Percentiles rank a stretch among this genome's conserved stretches.
These are phyloP conservation scores for Fusarium denticulatum DNA, from an alignment of 2,329 filamentous ascomycete species.

Conservation along the genomic window DNA sequence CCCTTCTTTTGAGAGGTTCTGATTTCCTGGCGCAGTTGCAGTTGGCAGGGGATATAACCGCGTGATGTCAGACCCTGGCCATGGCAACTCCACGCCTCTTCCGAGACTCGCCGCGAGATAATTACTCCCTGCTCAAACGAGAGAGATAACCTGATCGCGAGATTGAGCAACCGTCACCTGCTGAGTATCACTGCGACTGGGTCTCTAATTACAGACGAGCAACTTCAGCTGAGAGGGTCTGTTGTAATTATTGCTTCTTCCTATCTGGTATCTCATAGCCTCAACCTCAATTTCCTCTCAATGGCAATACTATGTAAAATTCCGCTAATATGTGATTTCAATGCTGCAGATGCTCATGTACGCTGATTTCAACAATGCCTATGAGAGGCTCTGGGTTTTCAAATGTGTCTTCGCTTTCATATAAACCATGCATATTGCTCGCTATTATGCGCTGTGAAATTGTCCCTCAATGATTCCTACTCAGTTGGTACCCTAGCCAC, in stretches of 20 bases:
- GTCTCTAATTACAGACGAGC: background rate
- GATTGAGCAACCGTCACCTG: slow-evolving; percentile 1
- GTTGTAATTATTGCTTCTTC: slow-evolving; percentile 13
- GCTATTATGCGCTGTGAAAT: background rate
- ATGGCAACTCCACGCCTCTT: background rate
- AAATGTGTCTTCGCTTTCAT: background rate
- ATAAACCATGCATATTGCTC: background rate
- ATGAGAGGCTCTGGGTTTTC: background rate
- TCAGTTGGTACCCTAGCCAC: slow-evolving; percentile 35
- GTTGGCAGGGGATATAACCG: slow-evolving; percentile 9
- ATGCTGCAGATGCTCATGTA: slow-evolving; percentile 24
- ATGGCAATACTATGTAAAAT: slow-evolving; percentile 4
- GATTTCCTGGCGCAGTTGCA: background rate
- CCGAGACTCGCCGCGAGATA: slow-evolving; percentile 18
- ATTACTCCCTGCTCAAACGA: slow-evolving; percentile 1
- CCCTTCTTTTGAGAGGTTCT: background rate
- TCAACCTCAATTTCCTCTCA: background rate
- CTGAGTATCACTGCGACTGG: slow-evolving; percentile 18
- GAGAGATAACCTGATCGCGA: slow-evolving; percentile 8
- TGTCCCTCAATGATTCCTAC: background rate
- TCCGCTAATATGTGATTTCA: slow-evolving; percentile 25
- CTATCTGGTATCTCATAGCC: slow-evolving; percentile 17
- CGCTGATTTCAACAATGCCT: slow-evolving; percentile 10
- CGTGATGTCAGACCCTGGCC: slow-evolving; percentile 10
- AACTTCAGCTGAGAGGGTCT: background rate